These are phyloP conservation scores for Penicillium arizonense DNA, from an alignment of 495 filamentous ascomycete species.

Conservation along the genomic window DNA sequence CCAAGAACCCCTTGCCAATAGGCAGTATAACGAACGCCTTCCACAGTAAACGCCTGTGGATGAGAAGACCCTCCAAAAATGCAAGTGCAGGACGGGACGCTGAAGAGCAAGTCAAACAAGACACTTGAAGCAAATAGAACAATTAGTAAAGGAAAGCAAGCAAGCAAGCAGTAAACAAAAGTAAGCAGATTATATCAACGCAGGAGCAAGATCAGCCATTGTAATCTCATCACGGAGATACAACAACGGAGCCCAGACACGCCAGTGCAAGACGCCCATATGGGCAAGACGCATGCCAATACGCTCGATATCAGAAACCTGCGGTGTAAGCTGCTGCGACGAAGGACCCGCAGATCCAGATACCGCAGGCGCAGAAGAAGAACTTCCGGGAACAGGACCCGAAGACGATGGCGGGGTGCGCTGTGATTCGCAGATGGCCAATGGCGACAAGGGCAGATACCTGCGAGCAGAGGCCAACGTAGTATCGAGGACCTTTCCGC, in stretches of 20 bases:
- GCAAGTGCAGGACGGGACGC: conserved; percentile 25
- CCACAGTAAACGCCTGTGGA: conserved; percentile 3
- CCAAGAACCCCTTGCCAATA: too few relatives aligned
- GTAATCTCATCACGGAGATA: conserved; percentile 50
- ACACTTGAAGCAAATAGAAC: conserved; percentile 4
- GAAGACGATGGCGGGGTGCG: conserved; percentile 25
- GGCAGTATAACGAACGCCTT: too few relatives aligned
- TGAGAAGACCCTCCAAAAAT: conserved; percentile 17
- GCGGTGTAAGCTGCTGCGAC: conserved; percentile 17
- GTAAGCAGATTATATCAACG: conserved; percentile 10
- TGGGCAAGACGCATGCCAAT: conserved; percentile 75
- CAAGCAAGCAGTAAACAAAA: background rate
- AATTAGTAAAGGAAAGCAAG: background rate
- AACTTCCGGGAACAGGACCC: background rate
- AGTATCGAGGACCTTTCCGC: conserved; percentile 32
- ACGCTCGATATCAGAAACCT: conserved; percentile 56
- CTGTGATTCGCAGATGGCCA: conserved; percentile 48
- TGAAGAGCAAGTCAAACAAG: conserved; percentile 30
- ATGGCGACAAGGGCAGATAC: conserved; percentile 42
- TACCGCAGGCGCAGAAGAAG: background rate
- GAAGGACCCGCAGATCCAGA: conserved; percentile 12
- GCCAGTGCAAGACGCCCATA: conserved; percentile 80
- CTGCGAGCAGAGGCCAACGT: conserved; percentile 33
- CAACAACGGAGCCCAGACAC: conserved; percentile 74
- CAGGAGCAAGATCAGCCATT: conserved; percentile 16